A percentile compares a stretch with the other conserved stretches of the same genome.
Conservation (phyloP, 768 basidiomycete species). For the Galerina marginata region DNA sequence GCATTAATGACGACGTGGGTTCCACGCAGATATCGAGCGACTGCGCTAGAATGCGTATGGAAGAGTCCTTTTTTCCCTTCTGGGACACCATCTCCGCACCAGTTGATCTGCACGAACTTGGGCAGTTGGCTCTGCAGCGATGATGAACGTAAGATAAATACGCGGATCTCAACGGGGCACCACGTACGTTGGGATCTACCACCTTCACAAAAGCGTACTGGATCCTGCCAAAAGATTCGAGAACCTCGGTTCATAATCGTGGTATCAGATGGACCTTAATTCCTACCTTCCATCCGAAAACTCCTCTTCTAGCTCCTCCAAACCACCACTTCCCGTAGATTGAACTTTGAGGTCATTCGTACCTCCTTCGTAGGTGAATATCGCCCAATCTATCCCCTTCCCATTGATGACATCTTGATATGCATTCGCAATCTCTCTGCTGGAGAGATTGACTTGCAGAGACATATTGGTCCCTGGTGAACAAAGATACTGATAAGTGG, state of each 20-base stretch:
- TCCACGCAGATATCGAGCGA: slow-evolving; percentile 80
- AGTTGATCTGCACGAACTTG: slow-evolving; percentile 95
- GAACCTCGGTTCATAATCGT: slow-evolving; percentile 15
- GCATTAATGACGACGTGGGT: slow-evolving; percentile 88
- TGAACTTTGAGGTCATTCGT: slow-evolving; percentile 90
- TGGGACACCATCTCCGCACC: slow-evolving; percentile 98
- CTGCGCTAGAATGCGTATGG: slow-evolving; percentile 83
- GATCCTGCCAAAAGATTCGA: slow-evolving; percentile 56
- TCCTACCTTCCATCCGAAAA: slow-evolving; percentile 91
- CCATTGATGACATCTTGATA: slow-evolving; percentile 78
- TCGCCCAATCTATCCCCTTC: slow-evolving; percentile 73
- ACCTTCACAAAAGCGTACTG: slow-evolving; percentile 93
- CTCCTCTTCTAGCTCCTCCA: slow-evolving; percentile 92
- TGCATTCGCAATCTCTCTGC: slow-evolving; percentile 71
- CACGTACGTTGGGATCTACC: slow-evolving; percentile 78
- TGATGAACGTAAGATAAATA: slow-evolving; percentile 5
- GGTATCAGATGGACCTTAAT: slow-evolving; percentile 13
- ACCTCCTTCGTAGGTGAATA: slow-evolving; percentile 82
- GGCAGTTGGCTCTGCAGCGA: slow-evolving; percentile 70
- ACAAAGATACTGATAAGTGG: background rate
- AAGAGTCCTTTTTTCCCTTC: slow-evolving; percentile 92
- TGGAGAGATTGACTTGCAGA: slow-evolving; percentile 79
- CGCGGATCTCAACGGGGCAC: background rate
- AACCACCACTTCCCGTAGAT: slow-evolving; percentile 81
- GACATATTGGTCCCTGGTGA: slow-evolving; percentile 54